Conservation (phyloP, 192 early-diverging fungal species). For the Linnemannia schmuckeri region DNA sequence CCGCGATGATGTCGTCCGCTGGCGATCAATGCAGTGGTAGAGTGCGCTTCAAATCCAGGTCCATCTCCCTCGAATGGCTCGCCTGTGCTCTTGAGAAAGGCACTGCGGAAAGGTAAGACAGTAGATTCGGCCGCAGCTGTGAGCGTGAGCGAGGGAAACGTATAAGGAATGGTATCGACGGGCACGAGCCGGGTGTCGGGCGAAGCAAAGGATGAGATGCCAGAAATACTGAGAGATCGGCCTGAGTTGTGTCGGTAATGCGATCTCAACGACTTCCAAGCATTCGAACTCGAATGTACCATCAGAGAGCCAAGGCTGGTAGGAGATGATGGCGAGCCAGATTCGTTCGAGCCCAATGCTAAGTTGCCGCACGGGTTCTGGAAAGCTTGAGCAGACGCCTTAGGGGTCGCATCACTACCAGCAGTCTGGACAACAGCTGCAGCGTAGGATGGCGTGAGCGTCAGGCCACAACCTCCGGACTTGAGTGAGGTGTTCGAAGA, state of each 20-base stretch:
- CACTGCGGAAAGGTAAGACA: not conserved
- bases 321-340: not conserved
- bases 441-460: conserved; percentile 16
- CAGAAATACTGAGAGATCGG: conserved; percentile 6
- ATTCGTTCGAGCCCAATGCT: not conserved
- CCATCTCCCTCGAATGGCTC: not conserved
- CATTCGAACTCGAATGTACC: not conserved
- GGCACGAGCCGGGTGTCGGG: not conserved
- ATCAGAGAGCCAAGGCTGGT: not conserved
- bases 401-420: not conserved
- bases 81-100: not conserved
- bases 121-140: not conserved
- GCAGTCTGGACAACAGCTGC: conserved; percentile 13
- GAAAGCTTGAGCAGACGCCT: not conserved
- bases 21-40: not conserved
- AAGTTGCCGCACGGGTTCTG: not conserved
- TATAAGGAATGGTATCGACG: not conserved
- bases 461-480: not conserved
- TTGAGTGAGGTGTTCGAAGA: not conserved
- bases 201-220: not conserved
- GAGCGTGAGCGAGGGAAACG: not conserved
- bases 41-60: not conserved
- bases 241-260: not conserved
- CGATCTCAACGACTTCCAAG: not conserved
- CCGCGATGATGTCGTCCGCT: not conserved